Base-by-base conservation (phyloP, 345 rosid species). In the Leavenworthia alabamica region DNA sequence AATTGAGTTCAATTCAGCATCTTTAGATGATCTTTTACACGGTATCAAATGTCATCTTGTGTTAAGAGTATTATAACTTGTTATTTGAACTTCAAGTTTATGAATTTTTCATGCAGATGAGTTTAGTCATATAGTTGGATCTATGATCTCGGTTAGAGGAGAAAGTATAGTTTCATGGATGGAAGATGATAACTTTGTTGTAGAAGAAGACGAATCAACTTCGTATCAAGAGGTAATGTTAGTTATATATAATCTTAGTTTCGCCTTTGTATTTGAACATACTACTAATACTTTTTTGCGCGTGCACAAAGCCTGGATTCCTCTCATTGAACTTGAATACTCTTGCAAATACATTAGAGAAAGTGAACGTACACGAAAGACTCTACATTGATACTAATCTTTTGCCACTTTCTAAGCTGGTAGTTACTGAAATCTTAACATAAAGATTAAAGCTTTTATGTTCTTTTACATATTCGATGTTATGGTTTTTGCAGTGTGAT, bases 341-440 rank as follows among this genome's bases (percentile, higher is more conserved):
- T 55, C 82, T 89, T 35, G 88, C 82, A 0, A 81, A 85, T 53
- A 81, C 80, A 57, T 73, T 92, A 3, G 87, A 72, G 36, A 82
- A 80, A 56, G 85, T 83, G 32, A 86, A 86, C 27, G 53, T 86
- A 65, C 79, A 86, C 3, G 55, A 79, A 65, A 73, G 87, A 68
- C 90, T 89, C 33, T 89, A 79, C 78, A 79, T 92, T 41, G 95
- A 86, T 50, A 70, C 81, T 32, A 89, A 92, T 73, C 71, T 89
- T 43, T 74, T 92, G 35, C 82, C 88, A 2, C 50, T 26, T 7
- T 0, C 81, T 16, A 86, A 85, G 36, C 60, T 62, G 91, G 96
- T 92, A 81, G 37, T 76, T 49, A 27, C 43, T 35, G 3, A 33
- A 33, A 37, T 49, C 24, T 32, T 1, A 36, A 40, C 53, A 1